Evolutionary conservation across 768 basidiomycete genomes (phyloP).

Genomic region (Jaapia argillacea): DNA sequence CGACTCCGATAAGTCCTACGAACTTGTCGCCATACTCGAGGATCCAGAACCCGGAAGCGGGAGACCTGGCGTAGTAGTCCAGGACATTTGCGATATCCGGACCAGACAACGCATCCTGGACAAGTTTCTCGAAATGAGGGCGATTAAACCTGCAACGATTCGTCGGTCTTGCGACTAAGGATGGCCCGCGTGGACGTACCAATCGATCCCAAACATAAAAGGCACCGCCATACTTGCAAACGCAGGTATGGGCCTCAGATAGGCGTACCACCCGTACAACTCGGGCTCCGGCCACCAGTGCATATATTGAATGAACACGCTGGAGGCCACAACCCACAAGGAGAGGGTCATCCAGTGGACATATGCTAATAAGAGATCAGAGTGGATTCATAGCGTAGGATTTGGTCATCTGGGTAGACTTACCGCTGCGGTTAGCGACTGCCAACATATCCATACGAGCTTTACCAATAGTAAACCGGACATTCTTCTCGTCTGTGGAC

Average conservation of each 20-base stretch:
- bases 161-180: background rate
- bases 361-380: constrained; percentile 30
- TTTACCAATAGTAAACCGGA: constrained; percentile 57
- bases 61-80: constrained; percentile 46
- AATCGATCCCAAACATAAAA: constrained; percentile 58
- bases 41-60: constrained; percentile 62
- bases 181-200: constrained; percentile 31
- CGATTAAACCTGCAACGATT: constrained; percentile 50
- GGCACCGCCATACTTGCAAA: constrained; percentile 56
- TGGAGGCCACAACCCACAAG: constrained; percentile 52
- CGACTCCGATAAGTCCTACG: constrained; percentile 63
- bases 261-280: constrained; percentile 31
- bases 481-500: constrained; percentile 43
- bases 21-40: constrained; percentile 48
- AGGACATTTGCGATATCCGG: constrained; percentile 44
- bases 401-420: constrained; percentile 8
- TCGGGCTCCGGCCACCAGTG: constrained; percentile 55
- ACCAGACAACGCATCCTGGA: constrained; percentile 39
- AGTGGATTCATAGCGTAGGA: background rate
- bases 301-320: constrained; percentile 47
- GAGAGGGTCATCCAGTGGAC: constrained; percentile 47
- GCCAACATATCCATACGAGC: constrained; percentile 59
- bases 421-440: constrained; percentile 53
- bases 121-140: constrained; percentile 48
- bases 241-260: constrained; percentile 52